A percentile compares a stretch with the other conserved stretches of the same genome.
phyloP scores from a whole-genome alignment of 1,284 basidiomycete species.

The Naganishia sp. region DNA sequence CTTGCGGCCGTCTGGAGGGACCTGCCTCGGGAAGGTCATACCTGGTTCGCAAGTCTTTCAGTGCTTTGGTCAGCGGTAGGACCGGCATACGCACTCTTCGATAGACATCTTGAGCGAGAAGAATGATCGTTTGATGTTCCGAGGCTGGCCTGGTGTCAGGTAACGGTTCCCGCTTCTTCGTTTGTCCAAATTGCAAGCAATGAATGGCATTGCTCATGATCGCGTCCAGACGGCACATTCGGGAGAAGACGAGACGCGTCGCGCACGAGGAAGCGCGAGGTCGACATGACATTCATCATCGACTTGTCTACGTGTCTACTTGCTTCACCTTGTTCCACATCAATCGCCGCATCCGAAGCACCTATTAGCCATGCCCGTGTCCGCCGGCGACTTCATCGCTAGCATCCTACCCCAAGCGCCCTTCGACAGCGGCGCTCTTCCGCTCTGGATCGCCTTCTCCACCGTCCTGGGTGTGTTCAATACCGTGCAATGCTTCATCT shows the following conservation, averaged over 20 bases:
- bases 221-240: constrained; percentile 14
- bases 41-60: neutral
- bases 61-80: neutral
- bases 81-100: constrained; percentile 3
- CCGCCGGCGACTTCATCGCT: constrained; percentile 14
- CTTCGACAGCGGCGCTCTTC: constrained; percentile 64
- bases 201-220: neutral
- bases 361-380: neutral
- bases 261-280: neutral
- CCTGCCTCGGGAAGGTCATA: constrained; percentile 18
- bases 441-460: constrained; percentile 81
- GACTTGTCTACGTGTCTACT: no score
- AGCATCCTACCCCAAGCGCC: constrained; percentile 32
- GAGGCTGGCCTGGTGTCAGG: no score
- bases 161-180: neutral
- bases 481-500: constrained; percentile 75
- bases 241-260: neutral
- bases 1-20: constrained; percentile 10
- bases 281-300: neutral
- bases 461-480: constrained; percentile 78
- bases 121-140: neutral
- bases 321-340: neutral
- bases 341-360: no score
- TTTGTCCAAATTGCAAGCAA: neutral
- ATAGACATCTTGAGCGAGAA: constrained; percentile 3